Evolutionary conservation across 2,329 filamentous ascomycete species (phyloP).

Genomic region (Talaromyces marneffei): DNA sequence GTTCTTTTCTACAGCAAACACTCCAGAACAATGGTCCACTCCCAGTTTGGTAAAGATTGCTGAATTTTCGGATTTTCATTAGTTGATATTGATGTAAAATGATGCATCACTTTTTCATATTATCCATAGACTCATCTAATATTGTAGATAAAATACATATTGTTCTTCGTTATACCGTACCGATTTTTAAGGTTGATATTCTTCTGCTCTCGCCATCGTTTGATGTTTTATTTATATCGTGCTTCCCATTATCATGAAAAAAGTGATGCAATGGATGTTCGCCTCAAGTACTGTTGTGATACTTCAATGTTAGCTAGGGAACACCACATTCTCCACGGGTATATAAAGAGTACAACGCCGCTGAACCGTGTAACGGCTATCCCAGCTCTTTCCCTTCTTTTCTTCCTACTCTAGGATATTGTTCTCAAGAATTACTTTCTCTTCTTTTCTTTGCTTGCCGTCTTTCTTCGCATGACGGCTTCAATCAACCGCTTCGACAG

Average conservation of each 20-base stretch:
- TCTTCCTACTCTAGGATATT: neutral
- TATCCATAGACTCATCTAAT: neutral
- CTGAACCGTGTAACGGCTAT: neutral
- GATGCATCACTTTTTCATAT: conserved; percentile 1
- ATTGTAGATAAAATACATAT: neutral
- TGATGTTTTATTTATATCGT: neutral
- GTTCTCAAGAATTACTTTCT: neutral
- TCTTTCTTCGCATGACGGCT: neutral
- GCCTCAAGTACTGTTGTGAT: neutral
- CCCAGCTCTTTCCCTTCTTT: neutral
- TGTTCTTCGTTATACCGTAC: neutral
- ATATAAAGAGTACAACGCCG: conserved; percentile 1
- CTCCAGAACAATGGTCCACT: neutral
- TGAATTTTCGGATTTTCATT: neutral
- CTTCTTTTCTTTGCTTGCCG: neutral
- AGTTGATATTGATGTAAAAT: neutral
- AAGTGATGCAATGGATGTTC: neutral
- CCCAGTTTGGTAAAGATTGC: neutral
- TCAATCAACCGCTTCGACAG: neutral
- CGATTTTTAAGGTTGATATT: neutral
- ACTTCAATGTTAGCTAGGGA: neutral
- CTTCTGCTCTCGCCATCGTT: neutral
- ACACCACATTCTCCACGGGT: neutral
- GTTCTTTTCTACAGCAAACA: conserved; percentile 6
- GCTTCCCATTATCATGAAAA: neutral